These are phyloP conservation scores for Scenedesmus sp. DNA, from an alignment of 163 green algal genomes.

Conservation along the genomic window DNA sequence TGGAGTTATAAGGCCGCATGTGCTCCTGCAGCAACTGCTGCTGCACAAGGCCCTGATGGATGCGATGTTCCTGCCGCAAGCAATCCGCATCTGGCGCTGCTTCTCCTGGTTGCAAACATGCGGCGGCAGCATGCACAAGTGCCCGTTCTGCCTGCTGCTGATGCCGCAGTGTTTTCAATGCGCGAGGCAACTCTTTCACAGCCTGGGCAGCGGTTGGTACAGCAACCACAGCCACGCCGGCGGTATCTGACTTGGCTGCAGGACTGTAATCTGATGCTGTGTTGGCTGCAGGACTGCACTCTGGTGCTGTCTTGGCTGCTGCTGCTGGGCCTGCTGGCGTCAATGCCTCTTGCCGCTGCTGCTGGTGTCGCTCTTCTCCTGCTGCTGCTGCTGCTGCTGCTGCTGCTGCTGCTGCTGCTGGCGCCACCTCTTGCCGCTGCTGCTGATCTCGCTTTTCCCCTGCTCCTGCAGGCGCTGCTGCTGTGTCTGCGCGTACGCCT, in stretches of 20 bases:
- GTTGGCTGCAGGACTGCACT: neutral
- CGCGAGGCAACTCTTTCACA: neutral
- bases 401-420: neutral
- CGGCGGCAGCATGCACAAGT: neutral
- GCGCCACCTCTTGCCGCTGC: neutral
- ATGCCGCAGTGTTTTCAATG: neutral
- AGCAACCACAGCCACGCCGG: neutral
- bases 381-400: neutral
- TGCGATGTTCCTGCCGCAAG: neutral
- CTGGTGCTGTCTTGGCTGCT: neutral
- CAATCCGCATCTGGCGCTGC: neutral
- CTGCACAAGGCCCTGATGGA: neutral
- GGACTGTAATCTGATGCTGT: no score
- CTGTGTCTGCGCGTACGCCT: neutral
- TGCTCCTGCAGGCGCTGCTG: neutral
- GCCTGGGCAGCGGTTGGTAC: neutral
- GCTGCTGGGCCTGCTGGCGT: neutral
- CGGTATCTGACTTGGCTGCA: neutral
- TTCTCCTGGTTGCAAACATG: neutral
- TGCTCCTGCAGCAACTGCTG: conserved; percentile 20
- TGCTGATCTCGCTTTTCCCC: neutral
- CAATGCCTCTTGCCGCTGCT: neutral
- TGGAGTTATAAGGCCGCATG: neutral
- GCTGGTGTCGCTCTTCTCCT: neutral
- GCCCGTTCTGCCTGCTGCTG: neutral